phyloP scores from a whole-genome alignment of 371 early-diverging fungal genomes.

The Rhizopus sp. region DNA sequence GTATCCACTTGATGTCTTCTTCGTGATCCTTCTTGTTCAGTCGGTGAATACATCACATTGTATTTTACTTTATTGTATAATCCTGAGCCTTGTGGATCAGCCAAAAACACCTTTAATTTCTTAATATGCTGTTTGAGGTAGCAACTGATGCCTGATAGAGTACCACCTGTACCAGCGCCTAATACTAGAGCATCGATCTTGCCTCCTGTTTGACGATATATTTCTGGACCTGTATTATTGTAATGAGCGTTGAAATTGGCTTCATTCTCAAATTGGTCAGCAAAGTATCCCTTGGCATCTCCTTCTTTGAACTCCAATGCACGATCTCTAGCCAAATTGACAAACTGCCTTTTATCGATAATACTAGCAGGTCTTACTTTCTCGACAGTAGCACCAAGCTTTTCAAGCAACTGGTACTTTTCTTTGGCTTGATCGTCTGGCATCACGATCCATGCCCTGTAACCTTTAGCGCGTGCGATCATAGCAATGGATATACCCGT shows the following conservation, averaged over 20 bases:
- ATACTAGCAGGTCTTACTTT: conserved; percentile 91
- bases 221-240: conserved; percentile 88
- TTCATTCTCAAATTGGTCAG: conserved; percentile 94
- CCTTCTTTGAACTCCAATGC: conserved; percentile 66
- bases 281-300: conserved; percentile 55
- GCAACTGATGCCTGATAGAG: conserved; percentile 83
- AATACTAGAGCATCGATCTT: conserved; percentile 82
- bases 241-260: conserved; percentile 84
- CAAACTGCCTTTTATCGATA: conserved; percentile 90
- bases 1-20: conserved; percentile 95
- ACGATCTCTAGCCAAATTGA: conserved; percentile 80
- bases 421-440: conserved; percentile 93
- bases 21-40: conserved; percentile 89
- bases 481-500: conserved; percentile 86
- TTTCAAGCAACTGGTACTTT: conserved; percentile 83
- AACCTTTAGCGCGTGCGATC: conserved; percentile 85
- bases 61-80: conserved; percentile 89
- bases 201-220: conserved; percentile 73
- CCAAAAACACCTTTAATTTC: conserved; percentile 71
- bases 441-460: conserved; percentile 93
- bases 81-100: conserved; percentile 95
- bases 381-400: conserved; percentile 89
- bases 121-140: conserved; percentile 76
- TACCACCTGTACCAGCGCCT: conserved; percentile 95
- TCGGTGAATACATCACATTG: conserved; percentile 85